Evolutionary conservation across 2,329 filamentous ascomycete genomes (phyloP).

Genomic region (Paracamarosporium sp.): DNA sequence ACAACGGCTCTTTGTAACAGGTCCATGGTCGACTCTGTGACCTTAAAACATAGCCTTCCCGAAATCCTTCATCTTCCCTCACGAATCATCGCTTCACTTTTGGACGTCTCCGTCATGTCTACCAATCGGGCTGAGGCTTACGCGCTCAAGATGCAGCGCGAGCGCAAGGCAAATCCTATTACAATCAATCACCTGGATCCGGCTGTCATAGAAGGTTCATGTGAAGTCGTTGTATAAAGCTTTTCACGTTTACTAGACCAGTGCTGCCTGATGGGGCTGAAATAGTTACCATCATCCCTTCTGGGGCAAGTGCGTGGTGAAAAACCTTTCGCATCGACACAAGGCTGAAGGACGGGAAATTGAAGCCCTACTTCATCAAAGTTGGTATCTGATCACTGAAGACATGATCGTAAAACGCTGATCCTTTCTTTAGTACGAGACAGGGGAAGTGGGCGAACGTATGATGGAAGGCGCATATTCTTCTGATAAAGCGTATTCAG

Average conservation of each 20-base stretch:
- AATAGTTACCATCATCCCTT: slow-evolving; percentile 1
- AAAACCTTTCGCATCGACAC: slow-evolving; percentile 11
- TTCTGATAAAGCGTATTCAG: slow-evolving; percentile 6
- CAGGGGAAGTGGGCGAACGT: slow-evolving; percentile 3
- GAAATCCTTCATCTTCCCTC: not conserved
- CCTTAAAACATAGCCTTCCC: not conserved
- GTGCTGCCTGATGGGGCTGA: not conserved
- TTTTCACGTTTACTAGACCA: not conserved
- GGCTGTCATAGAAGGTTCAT: slow-evolving; percentile 9
- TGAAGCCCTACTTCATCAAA: slow-evolving; percentile 14
- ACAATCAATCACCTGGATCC: slow-evolving; percentile 5
- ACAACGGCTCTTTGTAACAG: not conserved
- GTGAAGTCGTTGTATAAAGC: not conserved
- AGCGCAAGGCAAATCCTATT: slow-evolving; percentile 8
- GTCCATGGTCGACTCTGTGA: not conserved
- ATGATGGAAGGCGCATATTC: slow-evolving; percentile 13
- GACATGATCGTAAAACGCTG: not conserved
- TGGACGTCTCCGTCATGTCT: not conserved
- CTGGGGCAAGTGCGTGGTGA: not conserved
- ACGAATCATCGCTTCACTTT: too few relatives aligned
- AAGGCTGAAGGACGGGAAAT: not conserved
- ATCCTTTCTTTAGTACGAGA: not conserved
- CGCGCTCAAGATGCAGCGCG: slow-evolving; percentile 3
- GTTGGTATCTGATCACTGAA: not conserved
- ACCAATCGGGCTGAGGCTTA: slow-evolving; percentile 6